Conservation (phyloP, 1,284 basidiomycete genomes). For the Porogramme epimiltina region DNA sequence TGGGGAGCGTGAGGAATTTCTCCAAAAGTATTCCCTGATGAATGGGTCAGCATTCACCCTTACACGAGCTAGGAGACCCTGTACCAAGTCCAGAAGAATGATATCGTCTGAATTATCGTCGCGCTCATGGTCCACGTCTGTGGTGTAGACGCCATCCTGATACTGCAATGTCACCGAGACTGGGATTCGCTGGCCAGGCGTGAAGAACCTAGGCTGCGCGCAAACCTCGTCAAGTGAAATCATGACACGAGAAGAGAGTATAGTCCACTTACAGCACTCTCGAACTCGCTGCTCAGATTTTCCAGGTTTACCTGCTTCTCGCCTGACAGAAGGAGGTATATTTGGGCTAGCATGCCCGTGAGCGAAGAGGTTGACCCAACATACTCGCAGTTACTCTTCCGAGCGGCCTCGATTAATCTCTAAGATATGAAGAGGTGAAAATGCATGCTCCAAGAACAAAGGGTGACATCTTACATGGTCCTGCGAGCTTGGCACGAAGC, state of each 20-base stretch:
- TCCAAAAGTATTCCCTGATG: constrained; percentile 84
- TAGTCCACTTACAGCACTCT: constrained; percentile 51
- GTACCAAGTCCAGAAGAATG: constrained; percentile 78
- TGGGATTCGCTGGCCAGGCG: constrained; percentile 82
- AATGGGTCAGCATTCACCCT: neutral
- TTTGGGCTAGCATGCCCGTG: constrained; percentile 82
- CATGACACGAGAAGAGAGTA: neutral
- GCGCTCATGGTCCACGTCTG: constrained; percentile 69
- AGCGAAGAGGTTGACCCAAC: constrained; percentile 93
- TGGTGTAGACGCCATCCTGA: constrained; percentile 72
- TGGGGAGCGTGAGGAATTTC: constrained; percentile 79
- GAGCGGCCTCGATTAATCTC: constrained; percentile 71
- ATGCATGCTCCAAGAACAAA: neutral
- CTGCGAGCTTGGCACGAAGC: constrained; percentile 81
- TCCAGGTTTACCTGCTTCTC: constrained; percentile 64
- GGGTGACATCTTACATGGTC: constrained; percentile 57
- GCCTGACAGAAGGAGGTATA: constrained; percentile 83
- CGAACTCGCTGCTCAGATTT: constrained; percentile 61
- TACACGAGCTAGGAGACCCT: constrained; percentile 25
- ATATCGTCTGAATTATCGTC: constrained; percentile 58
- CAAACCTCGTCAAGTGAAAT: neutral
- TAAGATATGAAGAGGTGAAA: constrained; percentile 33
- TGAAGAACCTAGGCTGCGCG: constrained; percentile 66
- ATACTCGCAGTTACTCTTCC: constrained; percentile 62
- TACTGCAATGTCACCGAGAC: constrained; percentile 70